Conservation (phyloP, 2,329 filamentous ascomycete species). For the Penicillium frequentans region DNA sequence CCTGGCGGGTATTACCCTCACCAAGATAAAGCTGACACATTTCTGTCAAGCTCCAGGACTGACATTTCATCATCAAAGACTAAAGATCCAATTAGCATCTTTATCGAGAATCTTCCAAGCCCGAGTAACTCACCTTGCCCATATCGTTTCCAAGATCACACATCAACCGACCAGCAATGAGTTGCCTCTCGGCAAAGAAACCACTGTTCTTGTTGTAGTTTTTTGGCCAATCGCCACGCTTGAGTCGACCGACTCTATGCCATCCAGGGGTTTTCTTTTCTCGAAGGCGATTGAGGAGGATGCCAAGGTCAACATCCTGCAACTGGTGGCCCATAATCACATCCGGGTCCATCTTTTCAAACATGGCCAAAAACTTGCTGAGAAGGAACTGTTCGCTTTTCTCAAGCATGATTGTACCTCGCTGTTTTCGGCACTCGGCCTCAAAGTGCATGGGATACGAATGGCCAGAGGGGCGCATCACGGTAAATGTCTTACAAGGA, state of each 20-base stretch:
- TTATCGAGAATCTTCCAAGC: background rate
- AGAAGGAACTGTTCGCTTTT: conserved; percentile 84
- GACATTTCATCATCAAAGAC: conserved; percentile 94
- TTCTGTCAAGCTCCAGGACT: conserved; percentile 96
- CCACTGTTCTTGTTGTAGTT: conserved; percentile 82
- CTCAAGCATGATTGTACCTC: conserved; percentile 74
- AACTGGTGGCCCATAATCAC: conserved; percentile 91
- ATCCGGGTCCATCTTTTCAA: conserved; percentile 87
- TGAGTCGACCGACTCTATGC: conserved; percentile 87
- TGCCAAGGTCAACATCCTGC: conserved; percentile 95
- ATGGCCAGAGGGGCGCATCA: conserved; percentile 76
- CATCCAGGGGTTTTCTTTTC: conserved; percentile 91
- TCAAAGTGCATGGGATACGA: conserved; percentile 88
- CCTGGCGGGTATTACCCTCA: conserved; percentile 69
- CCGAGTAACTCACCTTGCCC: conserved; percentile 64
- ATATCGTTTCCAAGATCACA: conserved; percentile 96
- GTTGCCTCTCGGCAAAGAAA: conserved; percentile 88
- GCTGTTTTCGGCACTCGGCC: conserved; percentile 68
- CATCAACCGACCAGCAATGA: conserved; percentile 83
- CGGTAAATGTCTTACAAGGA: conserved; percentile 85
- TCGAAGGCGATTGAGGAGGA: conserved; percentile 80
- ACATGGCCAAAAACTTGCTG: conserved; percentile 82
- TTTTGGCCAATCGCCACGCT: conserved; percentile 80
- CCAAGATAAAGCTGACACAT: conserved; percentile 92
- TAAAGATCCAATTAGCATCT: conserved; percentile 30